These are phyloP conservation scores for Colletotrichum coccodes DNA, from an alignment of 2,329 filamentous ascomycete species.

Conservation along the genomic window DNA sequence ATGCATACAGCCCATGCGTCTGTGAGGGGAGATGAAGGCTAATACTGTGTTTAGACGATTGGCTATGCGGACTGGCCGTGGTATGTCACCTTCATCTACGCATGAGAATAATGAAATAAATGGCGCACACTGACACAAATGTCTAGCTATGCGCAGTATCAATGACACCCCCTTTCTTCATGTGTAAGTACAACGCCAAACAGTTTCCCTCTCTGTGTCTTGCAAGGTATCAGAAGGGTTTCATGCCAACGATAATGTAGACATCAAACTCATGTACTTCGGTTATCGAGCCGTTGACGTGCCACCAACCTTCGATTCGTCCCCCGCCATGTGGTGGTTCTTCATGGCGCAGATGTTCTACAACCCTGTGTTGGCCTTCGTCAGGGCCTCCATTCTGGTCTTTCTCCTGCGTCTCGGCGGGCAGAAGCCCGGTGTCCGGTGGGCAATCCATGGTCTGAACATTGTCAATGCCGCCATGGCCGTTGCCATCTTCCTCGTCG, in stretches of 20 bases:
- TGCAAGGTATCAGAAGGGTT: too few species aligned
- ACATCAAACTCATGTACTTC: conserved; percentile 44
- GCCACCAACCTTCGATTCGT: conserved; percentile 20
- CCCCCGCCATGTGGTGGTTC: conserved; percentile 38
- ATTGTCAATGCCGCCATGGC: conserved; percentile 43
- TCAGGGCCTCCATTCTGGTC: conserved; percentile 57
- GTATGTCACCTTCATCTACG: conserved; percentile 1
- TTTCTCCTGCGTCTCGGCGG: conserved; percentile 54
- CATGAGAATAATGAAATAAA: background rate
- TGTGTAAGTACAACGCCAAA: conserved; percentile 38
- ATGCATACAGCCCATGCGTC: background rate
- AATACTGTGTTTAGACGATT: conserved; percentile 37
- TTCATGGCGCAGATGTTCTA: conserved; percentile 53
- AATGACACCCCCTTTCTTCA: conserved; percentile 38
- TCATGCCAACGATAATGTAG: background rate
- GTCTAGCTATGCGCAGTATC: conserved; percentile 32
- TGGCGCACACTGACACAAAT: background rate
- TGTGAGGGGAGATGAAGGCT: background rate
- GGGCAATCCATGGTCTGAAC: conserved; percentile 43
- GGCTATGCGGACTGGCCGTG: conserved; percentile 39
- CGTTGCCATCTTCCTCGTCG: conserved; percentile 44
- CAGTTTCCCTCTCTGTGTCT: background rate
- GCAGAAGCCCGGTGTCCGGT: conserved; percentile 45
- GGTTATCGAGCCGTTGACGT: conserved; percentile 37
- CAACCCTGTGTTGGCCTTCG: conserved; percentile 56